A percentile compares a stretch with the other conserved stretches of the same genome.
These are phyloP conservation scores for Peziza echinospora DNA, from an alignment of 495 filamentous ascomycete species.

Conservation along the genomic window DNA sequence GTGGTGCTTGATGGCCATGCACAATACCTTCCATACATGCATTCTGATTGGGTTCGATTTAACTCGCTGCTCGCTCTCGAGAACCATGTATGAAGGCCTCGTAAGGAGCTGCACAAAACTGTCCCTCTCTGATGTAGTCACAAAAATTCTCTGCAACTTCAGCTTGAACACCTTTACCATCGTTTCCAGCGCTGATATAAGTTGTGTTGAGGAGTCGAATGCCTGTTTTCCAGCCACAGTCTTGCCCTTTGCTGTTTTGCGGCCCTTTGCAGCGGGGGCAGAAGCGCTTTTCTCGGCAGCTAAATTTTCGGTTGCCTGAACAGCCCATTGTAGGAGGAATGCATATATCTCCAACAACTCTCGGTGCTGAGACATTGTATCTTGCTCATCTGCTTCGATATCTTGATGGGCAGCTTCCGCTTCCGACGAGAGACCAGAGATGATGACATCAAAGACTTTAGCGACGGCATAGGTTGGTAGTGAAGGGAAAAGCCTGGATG, in stretches of 20 bases:
- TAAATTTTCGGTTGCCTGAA: slow-evolving; percentile 80
- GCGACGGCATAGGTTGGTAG: slow-evolving; percentile 62
- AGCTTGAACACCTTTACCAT: slow-evolving; percentile 94
- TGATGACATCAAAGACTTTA: slow-evolving; percentile 82
- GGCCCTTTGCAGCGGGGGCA: slow-evolving; percentile 44
- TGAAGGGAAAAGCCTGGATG: slow-evolving; percentile 56
- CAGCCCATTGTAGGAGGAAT: slow-evolving; percentile 84
- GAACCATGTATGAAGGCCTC: slow-evolving; percentile 73
- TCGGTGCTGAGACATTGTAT: slow-evolving; percentile 66
- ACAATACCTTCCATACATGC: slow-evolving; percentile 92
- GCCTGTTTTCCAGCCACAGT: slow-evolving; percentile 23
- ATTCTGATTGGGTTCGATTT: slow-evolving; percentile 82
- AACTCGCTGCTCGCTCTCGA: slow-evolving; percentile 83
- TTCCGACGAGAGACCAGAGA: slow-evolving; percentile 83
- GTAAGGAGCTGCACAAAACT: slow-evolving; percentile 87
- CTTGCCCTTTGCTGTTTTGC: slow-evolving; percentile 57
- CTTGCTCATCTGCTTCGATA: slow-evolving; percentile 77
- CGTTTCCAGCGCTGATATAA: slow-evolving; percentile 68
- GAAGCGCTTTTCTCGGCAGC: slow-evolving; percentile 69
- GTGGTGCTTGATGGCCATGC: slow-evolving; percentile 93
- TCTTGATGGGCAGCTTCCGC: slow-evolving; percentile 70
- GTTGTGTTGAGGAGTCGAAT: slow-evolving; percentile 75
- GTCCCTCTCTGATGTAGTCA: slow-evolving; percentile 91
- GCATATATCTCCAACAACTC: slow-evolving; percentile 82
- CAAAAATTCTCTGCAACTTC: slow-evolving; percentile 74